Evolutionary conservation across 164 flowering plant species (phyloP), one percentile per base, ranked within the genome.

Genomic region (Paratinospora sagittata): DNA sequence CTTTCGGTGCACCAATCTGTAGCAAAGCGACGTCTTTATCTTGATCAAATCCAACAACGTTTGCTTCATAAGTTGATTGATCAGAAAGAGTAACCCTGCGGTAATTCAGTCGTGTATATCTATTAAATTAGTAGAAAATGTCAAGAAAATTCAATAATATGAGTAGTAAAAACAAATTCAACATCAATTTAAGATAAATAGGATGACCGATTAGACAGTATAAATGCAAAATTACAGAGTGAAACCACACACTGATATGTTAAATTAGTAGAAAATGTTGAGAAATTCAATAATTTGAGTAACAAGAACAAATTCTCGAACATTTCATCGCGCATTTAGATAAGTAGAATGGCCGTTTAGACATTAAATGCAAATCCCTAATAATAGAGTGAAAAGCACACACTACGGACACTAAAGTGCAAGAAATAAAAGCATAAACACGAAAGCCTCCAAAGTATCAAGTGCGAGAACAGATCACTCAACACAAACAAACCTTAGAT

Each of bases 1-100:
- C 95, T 79, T 85, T 84, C 6, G 97, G 97, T 36, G 93, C 92
- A 81, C 89, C 90, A 74, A 94, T 84, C 37, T 83, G 84, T 83
- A 94, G 74, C 9, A 94, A 96, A 63, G 98, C 98, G 71, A 94
- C 97, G 82, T 94, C 98, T 80, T 94, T 94, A 77, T 94, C 98
- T 84, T 90, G 97, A 81, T 94, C 98, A 82, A 85, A 94, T 47
- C 98, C 98, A 81, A 94, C 92, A 77, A 94, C 87, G 80, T 78
- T 84, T 60, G 98, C 98, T 78, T 94, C 98, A 73, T 78, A 94
- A 63, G 93, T 88, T 73, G 90, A 73, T 76, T 94, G 98, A 76
- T 94, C 98, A 78, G 97, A 87, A 75, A 94, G 92, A 78, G 98
- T 94, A 63, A 94, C 98, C 84, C 98, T 94, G 87, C 52, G 80